Conservation (phyloP, 345 rosid genomes). For the Hibiscus trionum region DNA sequence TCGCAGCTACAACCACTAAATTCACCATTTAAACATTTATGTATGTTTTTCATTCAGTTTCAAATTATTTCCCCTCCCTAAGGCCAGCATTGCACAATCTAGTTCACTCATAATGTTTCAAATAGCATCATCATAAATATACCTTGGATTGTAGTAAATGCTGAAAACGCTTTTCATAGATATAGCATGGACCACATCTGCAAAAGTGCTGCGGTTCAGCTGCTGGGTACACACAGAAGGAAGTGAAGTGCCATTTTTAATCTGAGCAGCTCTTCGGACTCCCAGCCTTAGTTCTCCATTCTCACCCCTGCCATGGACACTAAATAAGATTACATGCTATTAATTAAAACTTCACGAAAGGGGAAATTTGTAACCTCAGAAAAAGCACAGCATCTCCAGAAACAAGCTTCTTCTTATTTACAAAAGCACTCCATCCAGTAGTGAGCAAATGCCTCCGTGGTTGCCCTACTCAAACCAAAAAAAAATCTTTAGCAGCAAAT, state of each 20-base stretch:
- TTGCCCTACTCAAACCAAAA: constrained; percentile 52
- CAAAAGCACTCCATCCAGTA: constrained; percentile 99
- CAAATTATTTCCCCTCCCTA: neutral
- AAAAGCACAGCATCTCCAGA: constrained; percentile 99
- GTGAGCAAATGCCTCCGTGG: constrained; percentile 99
- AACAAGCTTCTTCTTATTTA: constrained; percentile 93
- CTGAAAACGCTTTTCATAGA: constrained; percentile 50
- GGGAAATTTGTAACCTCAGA: constrained; percentile 47
- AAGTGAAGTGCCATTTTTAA: constrained; percentile 41
- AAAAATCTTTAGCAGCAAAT: constrained; percentile 1
- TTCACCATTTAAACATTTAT: neutral
- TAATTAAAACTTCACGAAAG: neutral
- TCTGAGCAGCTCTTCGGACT: constrained; percentile 80
- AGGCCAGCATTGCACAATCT: neutral
- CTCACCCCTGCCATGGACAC: constrained; percentile 53
- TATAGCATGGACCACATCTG: constrained; percentile 65
- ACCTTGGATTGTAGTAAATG: constrained; percentile 95
- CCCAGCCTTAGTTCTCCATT: constrained; percentile 91
- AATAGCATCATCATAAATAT: neutral
- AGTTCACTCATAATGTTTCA: neutral
- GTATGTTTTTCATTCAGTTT: neutral
- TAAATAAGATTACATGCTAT: neutral
- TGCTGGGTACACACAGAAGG: constrained; percentile 41
- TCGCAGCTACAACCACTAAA: neutral
- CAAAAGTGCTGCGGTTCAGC: constrained; percentile 46